Conservation (phyloP, 345 rosid genomes). For the Noccaea bulbosa region DNA sequence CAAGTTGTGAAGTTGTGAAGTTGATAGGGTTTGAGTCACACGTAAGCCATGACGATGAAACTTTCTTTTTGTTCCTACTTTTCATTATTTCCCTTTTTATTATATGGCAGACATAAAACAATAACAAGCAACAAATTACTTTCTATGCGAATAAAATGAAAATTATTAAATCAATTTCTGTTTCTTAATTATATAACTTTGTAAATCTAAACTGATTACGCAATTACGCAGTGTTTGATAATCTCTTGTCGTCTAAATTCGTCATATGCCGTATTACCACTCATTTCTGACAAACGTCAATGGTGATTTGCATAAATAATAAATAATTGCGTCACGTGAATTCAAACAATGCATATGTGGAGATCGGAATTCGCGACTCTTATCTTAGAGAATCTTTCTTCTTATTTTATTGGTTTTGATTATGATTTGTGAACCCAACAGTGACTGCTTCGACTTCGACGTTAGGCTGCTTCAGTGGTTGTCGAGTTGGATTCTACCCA, state of each 20-base stretch:
- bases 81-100: no score
- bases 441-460: conserved; percentile 31
- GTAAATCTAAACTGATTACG: not conserved
- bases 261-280: not conserved
- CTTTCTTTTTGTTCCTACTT: conserved; percentile 5
- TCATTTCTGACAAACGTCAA: conserved; percentile 5
- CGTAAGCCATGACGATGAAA: conserved; percentile 43
- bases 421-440: conserved; percentile 34
- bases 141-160: not conserved
- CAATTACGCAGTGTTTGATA: not conserved
- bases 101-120: not conserved
- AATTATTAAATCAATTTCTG: not conserved
- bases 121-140: not conserved
- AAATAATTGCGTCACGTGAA: conserved; percentile 11
- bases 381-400: conserved; percentile 26
- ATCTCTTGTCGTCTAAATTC: not conserved
- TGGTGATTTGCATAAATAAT: conserved; percentile 10
- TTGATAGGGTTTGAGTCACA: conserved; percentile 23
- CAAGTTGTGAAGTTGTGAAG: not conserved
- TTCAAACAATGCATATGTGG: conserved; percentile 6
- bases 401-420: conserved; percentile 11
- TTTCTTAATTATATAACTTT: not conserved
- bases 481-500: conserved; percentile 28
- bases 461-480: conserved; percentile 29
- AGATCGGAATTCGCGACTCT: conserved; percentile 26